phyloP scores from a whole-genome alignment of 768 basidiomycete species.

The Lactifluus piperatus region DNA sequence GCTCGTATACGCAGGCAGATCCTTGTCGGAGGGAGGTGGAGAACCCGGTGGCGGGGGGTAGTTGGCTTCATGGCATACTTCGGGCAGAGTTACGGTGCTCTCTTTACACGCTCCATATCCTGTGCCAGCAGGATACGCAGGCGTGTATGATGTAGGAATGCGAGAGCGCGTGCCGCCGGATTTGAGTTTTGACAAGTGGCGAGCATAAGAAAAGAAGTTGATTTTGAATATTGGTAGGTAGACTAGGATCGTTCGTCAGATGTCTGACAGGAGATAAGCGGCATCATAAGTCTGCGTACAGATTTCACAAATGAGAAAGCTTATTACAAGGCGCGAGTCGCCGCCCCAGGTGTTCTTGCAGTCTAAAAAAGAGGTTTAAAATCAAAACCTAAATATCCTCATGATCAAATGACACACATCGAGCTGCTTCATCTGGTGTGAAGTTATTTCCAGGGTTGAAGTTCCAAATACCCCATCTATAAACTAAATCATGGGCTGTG shows the following conservation, averaged over 20 bases:
- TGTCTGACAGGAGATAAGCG: not conserved
- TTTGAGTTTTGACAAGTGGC: constrained; percentile 56
- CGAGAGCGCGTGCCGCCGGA: constrained; percentile 36
- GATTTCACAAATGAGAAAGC: constrained; percentile 49
- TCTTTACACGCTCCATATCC: constrained; percentile 18
- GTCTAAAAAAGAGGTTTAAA: constrained; percentile 36
- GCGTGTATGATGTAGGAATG: constrained; percentile 29
- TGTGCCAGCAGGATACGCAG: constrained; percentile 23
- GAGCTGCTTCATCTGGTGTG: constrained; percentile 31
- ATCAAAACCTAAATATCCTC: not conserved
- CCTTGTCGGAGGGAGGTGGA: constrained; percentile 32
- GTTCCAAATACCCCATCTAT: constrained; percentile 27
- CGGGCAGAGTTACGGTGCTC: constrained; percentile 19
- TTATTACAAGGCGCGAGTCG: constrained; percentile 60
- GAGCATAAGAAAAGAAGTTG: constrained; percentile 62
- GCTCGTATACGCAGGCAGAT: constrained; percentile 35
- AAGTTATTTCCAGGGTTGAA: constrained; percentile 21
- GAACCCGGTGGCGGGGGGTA: constrained; percentile 46
- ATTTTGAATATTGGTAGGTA: constrained; percentile 52
- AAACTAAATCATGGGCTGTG: constrained; percentile 27
- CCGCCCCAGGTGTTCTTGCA: constrained; percentile 53
- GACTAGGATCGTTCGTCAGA: constrained; percentile 30
- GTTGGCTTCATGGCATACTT: constrained; percentile 12
- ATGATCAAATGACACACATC: constrained; percentile 35
- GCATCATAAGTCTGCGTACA: constrained; percentile 37